Conservation (phyloP, 306 rosid species). For the Lathyrus sativus region DNA sequence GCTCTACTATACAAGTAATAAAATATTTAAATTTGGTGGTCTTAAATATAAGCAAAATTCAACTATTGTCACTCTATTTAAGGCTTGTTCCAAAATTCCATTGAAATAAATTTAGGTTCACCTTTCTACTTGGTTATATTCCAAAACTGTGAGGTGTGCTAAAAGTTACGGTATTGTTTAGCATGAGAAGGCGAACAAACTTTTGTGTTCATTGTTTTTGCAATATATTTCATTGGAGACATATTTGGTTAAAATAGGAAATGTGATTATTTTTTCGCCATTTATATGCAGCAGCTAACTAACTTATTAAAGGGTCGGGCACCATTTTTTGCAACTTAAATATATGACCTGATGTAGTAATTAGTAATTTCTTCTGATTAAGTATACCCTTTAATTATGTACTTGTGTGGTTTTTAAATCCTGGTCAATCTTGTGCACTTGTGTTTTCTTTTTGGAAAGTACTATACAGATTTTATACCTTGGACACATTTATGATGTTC, state of each 20-base stretch:
- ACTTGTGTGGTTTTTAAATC: background rate
- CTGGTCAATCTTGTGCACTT: conserved; percentile 5
- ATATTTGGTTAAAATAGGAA: background rate
- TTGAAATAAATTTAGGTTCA: background rate
- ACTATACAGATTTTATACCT: conserved; percentile 10
- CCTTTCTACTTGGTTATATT: background rate
- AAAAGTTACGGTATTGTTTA: background rate
- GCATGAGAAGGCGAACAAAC: background rate
- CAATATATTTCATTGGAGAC: too few relatives aligned
- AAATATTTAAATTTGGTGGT: background rate
- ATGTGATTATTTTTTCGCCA: background rate
- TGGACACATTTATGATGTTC: conserved; percentile 24
- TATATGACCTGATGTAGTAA: background rate
- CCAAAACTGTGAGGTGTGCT: background rate
- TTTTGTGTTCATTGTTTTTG: too few relatives aligned
- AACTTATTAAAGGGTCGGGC: background rate
- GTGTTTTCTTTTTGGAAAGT: conserved; percentile 17
- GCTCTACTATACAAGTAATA: background rate
- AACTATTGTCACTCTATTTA: background rate
- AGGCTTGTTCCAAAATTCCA: background rate
- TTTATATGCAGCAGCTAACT: background rate
- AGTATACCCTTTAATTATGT: conserved; percentile 10
- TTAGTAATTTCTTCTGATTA: conserved; percentile 13
- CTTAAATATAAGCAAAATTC: background rate
- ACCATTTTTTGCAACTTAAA: background rate